phyloP scores from a whole-genome alignment of 495 filamentous ascomycete species.

The Melanomma pulvis-pyrius region DNA sequence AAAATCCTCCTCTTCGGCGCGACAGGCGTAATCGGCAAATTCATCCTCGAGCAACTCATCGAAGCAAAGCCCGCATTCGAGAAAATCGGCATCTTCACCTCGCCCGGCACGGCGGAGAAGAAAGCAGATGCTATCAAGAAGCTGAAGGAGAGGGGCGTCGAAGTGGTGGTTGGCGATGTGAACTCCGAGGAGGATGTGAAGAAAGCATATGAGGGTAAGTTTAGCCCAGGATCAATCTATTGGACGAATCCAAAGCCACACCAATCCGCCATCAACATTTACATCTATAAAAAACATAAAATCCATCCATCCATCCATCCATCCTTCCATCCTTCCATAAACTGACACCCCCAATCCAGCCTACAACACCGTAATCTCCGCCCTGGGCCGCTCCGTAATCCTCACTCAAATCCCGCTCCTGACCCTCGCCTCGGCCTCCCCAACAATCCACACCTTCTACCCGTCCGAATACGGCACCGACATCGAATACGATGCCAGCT shows the following conservation, averaged over 20 bases:
- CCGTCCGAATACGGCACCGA: conserved; percentile 77
- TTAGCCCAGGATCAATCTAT: not conserved
- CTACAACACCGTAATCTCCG: conserved; percentile 68
- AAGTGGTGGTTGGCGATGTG: conserved; percentile 64
- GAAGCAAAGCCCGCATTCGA: conserved; percentile 55
- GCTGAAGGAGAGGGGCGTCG: conserved; percentile 55
- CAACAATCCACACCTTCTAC: conserved; percentile 65
- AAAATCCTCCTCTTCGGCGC: conserved; percentile 71
- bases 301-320: not conserved
- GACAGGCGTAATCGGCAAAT: conserved; percentile 67
- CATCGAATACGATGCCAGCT: conserved; percentile 65
- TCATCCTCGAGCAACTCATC: conserved; percentile 64
- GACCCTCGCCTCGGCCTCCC: conserved; percentile 57
- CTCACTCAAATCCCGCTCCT: conserved; percentile 62
- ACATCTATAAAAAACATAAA: not conserved
- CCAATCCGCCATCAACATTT: not conserved
- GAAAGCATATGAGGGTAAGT: conserved; percentile 56
- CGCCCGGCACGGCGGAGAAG: conserved; percentile 51
- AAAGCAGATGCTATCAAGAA: conserved; percentile 47
- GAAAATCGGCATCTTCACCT: conserved; percentile 67
- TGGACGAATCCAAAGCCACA: not conserved
- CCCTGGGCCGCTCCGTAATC: conserved; percentile 62
- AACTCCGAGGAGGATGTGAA: conserved; percentile 55
- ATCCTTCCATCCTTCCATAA: not conserved
- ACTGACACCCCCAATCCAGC: too few species aligned